Evolutionary conservation across 495 filamentous ascomycete genomes (phyloP).

Genomic region (Apodospora peruviana): DNA sequence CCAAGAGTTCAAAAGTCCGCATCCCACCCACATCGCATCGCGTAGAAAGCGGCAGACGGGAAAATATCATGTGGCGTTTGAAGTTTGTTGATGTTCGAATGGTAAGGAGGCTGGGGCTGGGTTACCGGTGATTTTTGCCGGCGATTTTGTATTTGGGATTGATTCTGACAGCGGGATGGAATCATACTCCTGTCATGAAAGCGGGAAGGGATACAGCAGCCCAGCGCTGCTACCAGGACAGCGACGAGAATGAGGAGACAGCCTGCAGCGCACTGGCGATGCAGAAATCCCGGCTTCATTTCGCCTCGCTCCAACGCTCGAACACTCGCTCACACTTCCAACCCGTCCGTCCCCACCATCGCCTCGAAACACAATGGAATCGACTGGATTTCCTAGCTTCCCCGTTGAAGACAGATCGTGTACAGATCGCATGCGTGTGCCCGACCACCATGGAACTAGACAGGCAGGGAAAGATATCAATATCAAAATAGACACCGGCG

Average conservation of each 20-base stretch:
- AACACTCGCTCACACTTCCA: background rate
- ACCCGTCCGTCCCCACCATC: no score
- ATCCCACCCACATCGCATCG: constrained; percentile 1
- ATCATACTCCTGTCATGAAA: no score
- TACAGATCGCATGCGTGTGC: no score
- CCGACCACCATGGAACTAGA: no score
- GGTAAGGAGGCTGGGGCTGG: background rate
- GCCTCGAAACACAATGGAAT: no score
- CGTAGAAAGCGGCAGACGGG: background rate
- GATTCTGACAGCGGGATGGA: no score
- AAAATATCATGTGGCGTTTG: constrained; percentile 9
- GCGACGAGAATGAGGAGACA: background rate
- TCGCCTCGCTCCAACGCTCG: background rate
- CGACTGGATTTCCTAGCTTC: no score
- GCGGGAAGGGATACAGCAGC: background rate
- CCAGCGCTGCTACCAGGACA: background rate
- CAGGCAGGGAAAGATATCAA: no score
- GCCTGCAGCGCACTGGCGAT: background rate
- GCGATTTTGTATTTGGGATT: no score
- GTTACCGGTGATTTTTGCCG: constrained; percentile 9
- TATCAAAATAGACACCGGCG: no score
- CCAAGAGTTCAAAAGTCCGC: background rate
- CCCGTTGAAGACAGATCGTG: no score
- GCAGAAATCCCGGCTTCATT: background rate
- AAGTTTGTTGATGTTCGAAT: constrained; percentile 10